Base-by-base conservation (phyloP, 176 grass and related monocot species). In the Urochloa ruziziensis region DNA sequence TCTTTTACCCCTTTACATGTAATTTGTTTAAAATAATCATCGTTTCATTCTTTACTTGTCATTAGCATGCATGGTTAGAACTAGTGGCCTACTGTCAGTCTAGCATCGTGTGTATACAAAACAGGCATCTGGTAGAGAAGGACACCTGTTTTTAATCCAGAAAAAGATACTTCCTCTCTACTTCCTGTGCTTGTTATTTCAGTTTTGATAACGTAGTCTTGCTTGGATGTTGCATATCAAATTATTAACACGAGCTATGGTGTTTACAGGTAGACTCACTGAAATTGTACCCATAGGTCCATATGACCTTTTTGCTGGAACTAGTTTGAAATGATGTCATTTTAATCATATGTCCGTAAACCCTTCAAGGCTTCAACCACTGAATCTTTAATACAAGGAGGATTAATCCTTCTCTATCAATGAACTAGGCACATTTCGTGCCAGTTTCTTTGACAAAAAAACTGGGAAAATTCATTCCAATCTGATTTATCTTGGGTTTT, bases 221-320 rank as follows among this genome's bases (percentile, higher is more conserved):
- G 10, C 21, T 19, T 85, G 54, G 69, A 76, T 76, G 70, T 46
- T 85, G 13, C 12, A 32, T n/a, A n/a, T n/a, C n/a, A n/a, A n/a
- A n/a, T n/a, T 62, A 23, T 3, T 62, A 2, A 5, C 52, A 44
- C 3, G 1, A 79, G 17, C 11, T 18, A 52, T 43, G 70, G 35
- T 33, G 16, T 79, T 79, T 9, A 27, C 14, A 39, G 39, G 27
- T 76, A 40, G 39, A 63, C 64, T 34, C 49, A 18, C 46, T 73
- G 18, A 29, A 46, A 19, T 40, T n/a, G n/a, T 44, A 17, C 14
- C 2, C 63, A 48, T 44, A 62, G 23, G 57, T 62, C 37, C 16
- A 35, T 59, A 48, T 19, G 23, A 53, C n/a, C n/a, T n/a, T n/a
- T n/a, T n/a, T n/a, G n/a, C n/a, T n/a, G n/a, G 32, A 28, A 60